phyloP scores from a whole-genome alignment of 345 rosid genomes.

The Salix arbutifolia region DNA sequence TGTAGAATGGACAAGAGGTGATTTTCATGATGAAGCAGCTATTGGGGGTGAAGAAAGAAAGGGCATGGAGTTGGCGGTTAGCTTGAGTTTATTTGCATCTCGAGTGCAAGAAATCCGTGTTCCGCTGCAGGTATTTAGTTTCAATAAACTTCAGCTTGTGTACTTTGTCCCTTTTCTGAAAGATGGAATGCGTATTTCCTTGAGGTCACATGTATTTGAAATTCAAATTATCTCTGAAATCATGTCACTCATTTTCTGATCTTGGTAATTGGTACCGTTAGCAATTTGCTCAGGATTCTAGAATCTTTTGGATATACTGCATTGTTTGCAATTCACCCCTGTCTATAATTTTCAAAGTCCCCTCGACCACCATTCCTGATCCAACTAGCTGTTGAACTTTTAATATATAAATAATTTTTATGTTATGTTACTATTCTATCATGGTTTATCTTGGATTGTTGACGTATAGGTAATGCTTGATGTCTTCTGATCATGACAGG shows the following conservation, averaged over 20 bases:
- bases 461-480: conserved; percentile 10
- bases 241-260: not conserved
- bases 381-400: not conserved
- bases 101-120: conserved; percentile 94
- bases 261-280: not conserved
- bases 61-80: conserved; percentile 95
- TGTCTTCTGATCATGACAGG: conserved; percentile 41
- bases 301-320: not conserved
- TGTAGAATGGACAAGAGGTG: conserved; percentile 93
- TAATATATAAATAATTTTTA: not conserved
- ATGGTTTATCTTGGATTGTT: not conserved
- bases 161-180: not conserved
- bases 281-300: not conserved
- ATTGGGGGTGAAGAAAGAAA: conserved; percentile 96
- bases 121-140: conserved; percentile 72
- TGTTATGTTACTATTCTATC: not conserved
- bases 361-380: not conserved
- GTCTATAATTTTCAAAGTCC: conserved; percentile 7
- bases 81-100: conserved; percentile 94
- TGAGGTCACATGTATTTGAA: conserved; percentile 2
- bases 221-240: not conserved
- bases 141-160: conserved; percentile 1
- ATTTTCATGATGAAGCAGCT: conserved; percentile 93
- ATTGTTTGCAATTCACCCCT: conserved; percentile 3
- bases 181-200: not conserved